Conservation (phyloP, 371 early-diverging fungal genomes). For the Circinella minor region DNA sequence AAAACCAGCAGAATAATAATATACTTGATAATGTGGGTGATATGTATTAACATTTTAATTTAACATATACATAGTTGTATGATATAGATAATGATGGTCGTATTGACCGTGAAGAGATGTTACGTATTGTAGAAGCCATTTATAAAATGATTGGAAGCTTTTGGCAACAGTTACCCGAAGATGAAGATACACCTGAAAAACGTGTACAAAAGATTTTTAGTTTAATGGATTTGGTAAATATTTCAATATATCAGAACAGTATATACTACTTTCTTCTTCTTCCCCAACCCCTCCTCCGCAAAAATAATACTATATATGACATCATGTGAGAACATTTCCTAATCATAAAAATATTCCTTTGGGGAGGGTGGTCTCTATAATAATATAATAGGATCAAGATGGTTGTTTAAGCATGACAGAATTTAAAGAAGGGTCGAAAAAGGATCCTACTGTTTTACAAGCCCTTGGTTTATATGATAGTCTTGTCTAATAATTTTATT, state of each 20-base stretch:
- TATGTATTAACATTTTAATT: not conserved
- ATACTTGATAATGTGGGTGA: not conserved
- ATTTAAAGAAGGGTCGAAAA: conserved; percentile 87
- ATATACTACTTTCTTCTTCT: no score
- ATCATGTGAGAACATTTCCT: no score
- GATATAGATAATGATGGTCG: conserved; percentile 92
- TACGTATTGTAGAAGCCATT: conserved; percentile 88
- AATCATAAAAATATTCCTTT: no score
- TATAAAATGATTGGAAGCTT: conserved; percentile 90
- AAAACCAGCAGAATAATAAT: not conserved
- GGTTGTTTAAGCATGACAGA: conserved; percentile 81
- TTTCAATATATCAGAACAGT: not conserved
- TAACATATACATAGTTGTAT: conserved; percentile 70
- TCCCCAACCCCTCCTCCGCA: no score
- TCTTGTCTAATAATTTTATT: conserved; percentile 56
- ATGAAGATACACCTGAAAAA: conserved; percentile 93
- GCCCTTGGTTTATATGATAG: conserved; percentile 90
- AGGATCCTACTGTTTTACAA: conserved; percentile 89
- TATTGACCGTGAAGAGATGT: conserved; percentile 90
- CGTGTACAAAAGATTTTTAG: conserved; percentile 90
- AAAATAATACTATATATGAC: no score
- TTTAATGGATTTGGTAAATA: conserved; percentile 82
- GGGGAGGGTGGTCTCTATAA: no score
- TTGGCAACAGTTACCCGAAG: conserved; percentile 87
- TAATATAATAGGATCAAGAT: conserved; percentile 66